These are phyloP conservation scores for Pythium apleroticum DNA, from an alignment of 352 stramenopile species.

Conservation along the genomic window DNA sequence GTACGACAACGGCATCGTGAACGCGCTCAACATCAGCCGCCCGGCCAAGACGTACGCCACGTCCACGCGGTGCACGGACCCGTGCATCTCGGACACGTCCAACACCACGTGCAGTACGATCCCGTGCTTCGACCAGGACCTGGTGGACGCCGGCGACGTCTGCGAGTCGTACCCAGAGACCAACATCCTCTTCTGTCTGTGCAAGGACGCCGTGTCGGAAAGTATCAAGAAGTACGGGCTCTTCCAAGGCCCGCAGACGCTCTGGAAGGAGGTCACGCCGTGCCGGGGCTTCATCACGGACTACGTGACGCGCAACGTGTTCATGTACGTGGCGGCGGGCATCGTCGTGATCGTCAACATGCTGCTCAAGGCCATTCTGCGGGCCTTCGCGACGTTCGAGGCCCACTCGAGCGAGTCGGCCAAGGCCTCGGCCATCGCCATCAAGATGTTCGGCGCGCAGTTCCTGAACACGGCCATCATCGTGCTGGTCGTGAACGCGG, in stretches of 20 bases:
- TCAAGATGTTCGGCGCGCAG: conserved; percentile 82
- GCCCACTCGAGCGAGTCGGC: conserved; percentile 77
- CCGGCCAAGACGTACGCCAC: conserved; percentile 13
- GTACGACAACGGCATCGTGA: conserved; percentile 64
- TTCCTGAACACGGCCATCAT: conserved; percentile 88
- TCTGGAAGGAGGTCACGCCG: conserved; percentile 57
- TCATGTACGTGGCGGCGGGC: conserved; percentile 61
- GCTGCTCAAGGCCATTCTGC: conserved; percentile 67
- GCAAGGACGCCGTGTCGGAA: conserved; percentile 45
- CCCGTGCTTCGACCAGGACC: conserved; percentile 57
- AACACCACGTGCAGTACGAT: conserved; percentile 57
- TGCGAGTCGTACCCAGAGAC: conserved; percentile 67
- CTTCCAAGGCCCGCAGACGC: conserved; percentile 44
- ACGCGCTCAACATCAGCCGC: conserved; percentile 33
- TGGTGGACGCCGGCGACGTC: conserved; percentile 30
- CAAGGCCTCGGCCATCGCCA: conserved; percentile 65
- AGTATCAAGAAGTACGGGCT: conserved; percentile 51
- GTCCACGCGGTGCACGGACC: conserved; percentile 43
- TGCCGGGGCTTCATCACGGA: conserved; percentile 69
- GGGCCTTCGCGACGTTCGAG: conserved; percentile 69
- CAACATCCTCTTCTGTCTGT: conserved; percentile 75
- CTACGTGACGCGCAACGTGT: conserved; percentile 61
- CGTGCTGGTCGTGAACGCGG: conserved; percentile 74
- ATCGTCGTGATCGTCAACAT: conserved; percentile 81
- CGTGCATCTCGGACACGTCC: conserved; percentile 59